Base-by-base conservation (phyloP, 345 rosid genomes). In the Populus pruinosa region DNA sequence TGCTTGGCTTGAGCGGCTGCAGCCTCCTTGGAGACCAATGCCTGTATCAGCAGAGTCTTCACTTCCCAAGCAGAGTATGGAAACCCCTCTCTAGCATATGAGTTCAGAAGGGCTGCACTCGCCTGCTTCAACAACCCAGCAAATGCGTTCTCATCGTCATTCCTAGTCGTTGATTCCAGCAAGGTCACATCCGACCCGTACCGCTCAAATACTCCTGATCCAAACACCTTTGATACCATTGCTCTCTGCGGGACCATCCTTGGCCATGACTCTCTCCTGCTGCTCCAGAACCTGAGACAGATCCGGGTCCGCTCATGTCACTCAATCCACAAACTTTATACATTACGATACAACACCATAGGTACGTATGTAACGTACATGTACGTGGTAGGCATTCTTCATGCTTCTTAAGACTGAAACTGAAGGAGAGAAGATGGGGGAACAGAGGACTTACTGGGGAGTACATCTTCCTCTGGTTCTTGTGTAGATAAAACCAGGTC, bases 391-490 rank as follows among this genome's bases (percentile, higher is more conserved):
- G 13, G 47, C 13, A 14, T 43, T 43, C 47, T 11, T 2, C 8
- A 11, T 43, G 47, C 14, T 47, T 14, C 11, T 14, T 47, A 13
- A 11, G 50, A 13, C 50, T 12, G 50, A 49, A 49, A 47, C 53
- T 16, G 11, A n/a, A 61, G 36, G 8, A 43, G 29, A 5, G 1
- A 27, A 39, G 14, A 70, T 20, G 56, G 75, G 18, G 74, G 33
- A 18, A n/a, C 2, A 31, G 65, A 2, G 35, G 55, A 16, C 71
- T 75, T 76, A 90, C 96, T 89, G 91, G 3, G 97, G 93, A 70
- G 98, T 90, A 92, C 98, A 94, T 81, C 89, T 81, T 84, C 92
- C 97, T 86, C 89, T 82, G 83, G 82, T 70, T 86, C 98, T 82
- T 2, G 91, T 78, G 88, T 87, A 94, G 75, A 88, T 70, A 73